These are phyloP conservation scores for Cercospora berteroae DNA, from an alignment of 2,329 filamentous ascomycete species.

Conservation along the genomic window DNA sequence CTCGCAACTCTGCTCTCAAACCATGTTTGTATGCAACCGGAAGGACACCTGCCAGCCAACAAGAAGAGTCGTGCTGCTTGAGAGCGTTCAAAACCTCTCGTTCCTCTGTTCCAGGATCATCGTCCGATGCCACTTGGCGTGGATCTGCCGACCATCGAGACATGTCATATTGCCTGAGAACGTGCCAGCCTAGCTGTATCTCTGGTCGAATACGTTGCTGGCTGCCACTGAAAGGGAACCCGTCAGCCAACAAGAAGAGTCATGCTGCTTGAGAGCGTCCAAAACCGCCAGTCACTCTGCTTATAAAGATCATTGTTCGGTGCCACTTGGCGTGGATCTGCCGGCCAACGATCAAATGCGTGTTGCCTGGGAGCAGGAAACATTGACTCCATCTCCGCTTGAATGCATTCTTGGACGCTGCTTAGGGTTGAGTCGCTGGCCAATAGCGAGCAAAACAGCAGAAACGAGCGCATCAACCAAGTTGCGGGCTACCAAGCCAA, in stretches of 20 bases:
- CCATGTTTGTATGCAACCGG: not conserved
- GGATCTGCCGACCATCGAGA: too few species aligned
- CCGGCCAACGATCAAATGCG: not conserved
- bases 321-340: not conserved
- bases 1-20: not conserved
- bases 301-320: not conserved
- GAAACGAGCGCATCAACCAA: not conserved
- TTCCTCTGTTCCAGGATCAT: too few species aligned
- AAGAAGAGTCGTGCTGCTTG: too few species aligned
- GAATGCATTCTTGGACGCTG: not conserved
- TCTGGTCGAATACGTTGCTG: not conserved
- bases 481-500: not conserved
- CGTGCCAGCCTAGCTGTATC: not conserved
- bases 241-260: not conserved
- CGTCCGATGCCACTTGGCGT: too few species aligned
- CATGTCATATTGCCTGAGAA: not conserved
- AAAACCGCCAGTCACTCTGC: not conserved
- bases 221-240: not conserved
- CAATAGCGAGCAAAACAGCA: not conserved
- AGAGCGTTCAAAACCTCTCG: too few species aligned
- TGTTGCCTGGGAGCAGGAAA: not conserved
- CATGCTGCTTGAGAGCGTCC: not conserved
- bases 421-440: not conserved
- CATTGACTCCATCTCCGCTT: not conserved
- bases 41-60: too few species aligned